A percentile compares a stretch with the other conserved stretches of the same genome.
Conservation (phyloP, 2,329 filamentous ascomycete genomes). For the Aspergillus sp. region DNA sequence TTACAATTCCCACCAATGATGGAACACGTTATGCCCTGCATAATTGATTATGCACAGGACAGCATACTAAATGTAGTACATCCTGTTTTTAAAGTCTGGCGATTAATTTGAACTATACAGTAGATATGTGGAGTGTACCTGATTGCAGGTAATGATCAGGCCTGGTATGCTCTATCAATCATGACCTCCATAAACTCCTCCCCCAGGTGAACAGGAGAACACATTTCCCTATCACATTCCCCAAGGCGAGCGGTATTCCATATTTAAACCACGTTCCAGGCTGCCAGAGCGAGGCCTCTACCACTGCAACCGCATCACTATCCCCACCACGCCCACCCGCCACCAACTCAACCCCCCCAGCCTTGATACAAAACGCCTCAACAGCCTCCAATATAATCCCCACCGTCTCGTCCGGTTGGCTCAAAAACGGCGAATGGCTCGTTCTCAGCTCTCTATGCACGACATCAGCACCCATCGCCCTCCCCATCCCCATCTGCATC, state of each 20-base stretch:
- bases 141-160: no score
- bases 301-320: neutral
- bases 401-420: slow-evolving; percentile 43
- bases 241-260: neutral
- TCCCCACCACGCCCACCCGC: neutral
- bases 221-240: neutral
- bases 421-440: slow-evolving; percentile 54
- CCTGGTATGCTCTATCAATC: no score
- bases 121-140: no score
- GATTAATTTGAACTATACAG: no score
- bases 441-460: slow-evolving; percentile 43
- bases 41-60: no score
- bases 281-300: neutral
- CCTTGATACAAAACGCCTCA: slow-evolving; percentile 21
- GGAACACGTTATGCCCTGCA: no score
- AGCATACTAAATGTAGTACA: no score
- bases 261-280: neutral
- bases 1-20: no score
- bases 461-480: slow-evolving; percentile 37
- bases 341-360: no score
- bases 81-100: no score
- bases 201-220: slow-evolving; percentile 21
- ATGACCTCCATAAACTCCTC: slow-evolving; percentile 8
- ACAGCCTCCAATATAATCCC: slow-evolving; percentile 41
- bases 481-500: slow-evolving; percentile 40